Percentiles rank a stretch among this genome's conserved stretches.
Evolutionary conservation across 2,329 filamentous ascomycete species (phyloP).

Genomic region (Penicillium sumatraense): DNA sequence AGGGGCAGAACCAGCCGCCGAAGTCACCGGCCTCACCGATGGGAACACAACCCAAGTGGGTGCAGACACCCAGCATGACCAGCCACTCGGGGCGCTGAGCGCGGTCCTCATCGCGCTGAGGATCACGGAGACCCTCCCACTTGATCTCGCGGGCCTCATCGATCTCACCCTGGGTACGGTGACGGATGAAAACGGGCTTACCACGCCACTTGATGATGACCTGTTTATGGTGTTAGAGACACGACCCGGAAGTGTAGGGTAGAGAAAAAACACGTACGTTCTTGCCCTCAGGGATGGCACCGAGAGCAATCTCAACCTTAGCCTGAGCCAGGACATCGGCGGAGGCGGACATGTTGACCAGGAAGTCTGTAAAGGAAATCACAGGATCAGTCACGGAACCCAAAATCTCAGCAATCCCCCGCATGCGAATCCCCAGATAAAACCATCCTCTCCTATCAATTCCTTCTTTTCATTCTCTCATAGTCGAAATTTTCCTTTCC

Average conservation of each 20-base stretch:
- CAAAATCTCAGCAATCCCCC: slow-evolving; percentile 3
- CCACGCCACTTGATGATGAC: slow-evolving; percentile 99
- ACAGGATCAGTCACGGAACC: slow-evolving; percentile 28
- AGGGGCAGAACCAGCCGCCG: slow-evolving; percentile 99
- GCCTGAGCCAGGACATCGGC: slow-evolving; percentile 98
- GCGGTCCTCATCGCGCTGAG: slow-evolving; percentile 86
- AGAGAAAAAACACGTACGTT: slow-evolving; percentile 72
- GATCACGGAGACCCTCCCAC: slow-evolving; percentile 83
- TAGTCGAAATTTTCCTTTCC: slow-evolving; percentile 1
- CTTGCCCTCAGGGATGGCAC: slow-evolving; percentile 96
- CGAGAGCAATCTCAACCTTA: slow-evolving; percentile 97
- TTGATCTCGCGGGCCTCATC: slow-evolving; percentile 90
- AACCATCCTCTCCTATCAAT: not conserved
- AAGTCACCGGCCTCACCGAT: slow-evolving; percentile 98
- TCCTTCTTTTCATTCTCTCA: not conserved
- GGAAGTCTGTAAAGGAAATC: slow-evolving; percentile 73
- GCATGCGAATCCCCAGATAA: slow-evolving; percentile 5
- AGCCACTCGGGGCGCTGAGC: slow-evolving; percentile 99
- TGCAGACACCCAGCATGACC: slow-evolving; percentile 99
- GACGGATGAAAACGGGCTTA: slow-evolving; percentile 99
- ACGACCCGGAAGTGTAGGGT: not conserved
- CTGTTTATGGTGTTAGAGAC: slow-evolving; percentile 50
- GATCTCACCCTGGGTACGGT: slow-evolving; percentile 93
- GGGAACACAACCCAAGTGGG: slow-evolving; percentile 97
- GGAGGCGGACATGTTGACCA: slow-evolving; percentile 99